A percentile compares a stretch with the other conserved stretches of the same genome.
These are phyloP conservation scores for Shiraia bambusicola DNA, from an alignment of 2,329 filamentous ascomycete species.

Conservation along the genomic window DNA sequence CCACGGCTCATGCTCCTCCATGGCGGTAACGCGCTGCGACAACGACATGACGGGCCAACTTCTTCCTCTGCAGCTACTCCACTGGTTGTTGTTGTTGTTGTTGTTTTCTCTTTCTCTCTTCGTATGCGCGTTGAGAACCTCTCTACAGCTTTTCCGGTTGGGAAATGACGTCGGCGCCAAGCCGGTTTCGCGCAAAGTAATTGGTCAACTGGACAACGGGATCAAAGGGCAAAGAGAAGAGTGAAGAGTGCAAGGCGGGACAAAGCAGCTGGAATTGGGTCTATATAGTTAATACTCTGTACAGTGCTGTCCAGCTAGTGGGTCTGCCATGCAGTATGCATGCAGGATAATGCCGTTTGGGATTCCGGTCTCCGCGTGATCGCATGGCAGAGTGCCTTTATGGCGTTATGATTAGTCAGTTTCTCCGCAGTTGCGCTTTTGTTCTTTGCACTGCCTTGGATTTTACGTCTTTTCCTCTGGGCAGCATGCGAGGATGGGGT, in stretches of 20 bases:
- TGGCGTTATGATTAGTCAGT: constrained; percentile 17
- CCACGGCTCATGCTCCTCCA: constrained; percentile 47
- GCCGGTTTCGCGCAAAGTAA: constrained; percentile 4
- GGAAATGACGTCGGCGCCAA: constrained; percentile 15
- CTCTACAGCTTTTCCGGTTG: constrained; percentile 1
- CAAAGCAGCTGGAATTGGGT: constrained; percentile 8
- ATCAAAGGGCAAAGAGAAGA: not conserved
- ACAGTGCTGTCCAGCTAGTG: constrained; percentile 1
- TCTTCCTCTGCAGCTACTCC: not conserved
- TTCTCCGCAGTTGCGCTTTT: too few species aligned
- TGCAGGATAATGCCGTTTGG: constrained; percentile 15
- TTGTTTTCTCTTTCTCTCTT: not conserved
- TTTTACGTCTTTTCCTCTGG: not conserved
- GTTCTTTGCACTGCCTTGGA: not conserved
- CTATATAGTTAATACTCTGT: too few species aligned
- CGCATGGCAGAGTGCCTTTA: constrained; percentile 12
- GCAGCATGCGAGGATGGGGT: constrained; percentile 1
- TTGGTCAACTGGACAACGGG: constrained; percentile 2
- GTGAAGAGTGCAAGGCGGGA: not conserved
- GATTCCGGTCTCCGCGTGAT: constrained; percentile 25
- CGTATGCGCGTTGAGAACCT: not conserved
- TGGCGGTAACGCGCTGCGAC: constrained; percentile 42
- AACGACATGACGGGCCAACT: constrained; percentile 39
- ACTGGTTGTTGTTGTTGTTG: not conserved
- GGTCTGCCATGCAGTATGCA: constrained; percentile 12